Percentiles rank a stretch among this genome's conserved stretches.
Conservation (phyloP, 2,329 filamentous ascomycete genomes). For the Colletotrichum chlorophyti region DNA sequence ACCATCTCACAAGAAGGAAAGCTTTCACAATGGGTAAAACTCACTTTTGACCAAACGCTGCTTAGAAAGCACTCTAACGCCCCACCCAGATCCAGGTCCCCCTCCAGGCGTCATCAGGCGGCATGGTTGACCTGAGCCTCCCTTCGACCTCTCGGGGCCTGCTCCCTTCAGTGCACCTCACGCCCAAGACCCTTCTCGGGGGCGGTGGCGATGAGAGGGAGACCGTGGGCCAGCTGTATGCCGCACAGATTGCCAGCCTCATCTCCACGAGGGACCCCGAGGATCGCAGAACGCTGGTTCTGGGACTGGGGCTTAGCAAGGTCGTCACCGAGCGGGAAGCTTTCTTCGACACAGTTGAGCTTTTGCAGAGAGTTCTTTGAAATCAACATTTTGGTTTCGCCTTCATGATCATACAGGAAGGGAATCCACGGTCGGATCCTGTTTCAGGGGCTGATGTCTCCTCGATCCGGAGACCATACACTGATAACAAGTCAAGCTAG, state of each 20-base stretch:
- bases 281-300: constrained; percentile 65
- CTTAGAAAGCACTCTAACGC: not conserved
- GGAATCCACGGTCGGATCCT: too few species aligned
- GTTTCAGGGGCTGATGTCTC: too few species aligned
- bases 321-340: constrained; percentile 58
- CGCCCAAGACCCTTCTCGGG: constrained; percentile 85
- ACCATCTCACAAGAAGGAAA: constrained; percentile 87
- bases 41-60: constrained; percentile 32
- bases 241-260: constrained; percentile 85
- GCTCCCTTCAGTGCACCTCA: constrained; percentile 82
- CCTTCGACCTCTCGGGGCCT: constrained; percentile 52
- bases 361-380: constrained; percentile 64
- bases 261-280: constrained; percentile 75
- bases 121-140: constrained; percentile 66
- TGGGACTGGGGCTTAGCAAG: constrained; percentile 65
- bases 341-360: constrained; percentile 71
- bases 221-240: constrained; percentile 85
- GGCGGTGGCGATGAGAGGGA: constrained; percentile 82
- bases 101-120: constrained; percentile 71
- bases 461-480: too few species aligned
- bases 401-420: not conserved
- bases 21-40: constrained; percentile 86
- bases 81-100: constrained; percentile 75
- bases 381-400: not conserved
- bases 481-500: too few species aligned